Percentiles rank a stretch among this genome's conserved stretches.
These are phyloP conservation scores for Sphaerosporella brunnea DNA, from an alignment of 495 filamentous ascomycete genomes.

Conservation along the genomic window DNA sequence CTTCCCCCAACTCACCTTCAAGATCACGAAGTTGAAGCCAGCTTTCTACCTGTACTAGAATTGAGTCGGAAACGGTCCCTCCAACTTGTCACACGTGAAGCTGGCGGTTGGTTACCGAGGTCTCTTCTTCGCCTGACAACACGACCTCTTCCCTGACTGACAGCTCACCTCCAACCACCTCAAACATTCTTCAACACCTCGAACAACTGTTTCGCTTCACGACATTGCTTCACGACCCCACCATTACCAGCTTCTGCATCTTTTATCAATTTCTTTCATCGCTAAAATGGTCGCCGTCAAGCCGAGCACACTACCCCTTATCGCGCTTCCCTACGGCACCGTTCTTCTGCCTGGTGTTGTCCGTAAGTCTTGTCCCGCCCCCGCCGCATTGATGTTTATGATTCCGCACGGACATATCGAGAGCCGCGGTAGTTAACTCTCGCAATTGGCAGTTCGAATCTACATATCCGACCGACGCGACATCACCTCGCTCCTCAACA, in stretches of 20 bases:
- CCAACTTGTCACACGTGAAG: no score
- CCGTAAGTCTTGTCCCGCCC: slow-evolving; percentile 10
- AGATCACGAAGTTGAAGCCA: no score
- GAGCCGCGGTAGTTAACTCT: background rate
- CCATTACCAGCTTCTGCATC: background rate
- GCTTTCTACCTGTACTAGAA: no score
- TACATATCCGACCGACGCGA: slow-evolving; percentile 49
- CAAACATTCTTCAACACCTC: no score
- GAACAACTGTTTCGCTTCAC: no score
- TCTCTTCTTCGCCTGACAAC: no score
- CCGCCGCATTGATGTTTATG: background rate
- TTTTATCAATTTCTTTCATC: no score
- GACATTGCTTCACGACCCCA: background rate
- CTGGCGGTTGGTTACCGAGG: no score
- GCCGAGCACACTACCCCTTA: slow-evolving; percentile 35
- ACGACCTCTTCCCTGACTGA: no score
- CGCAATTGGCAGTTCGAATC: slow-evolving; percentile 32
- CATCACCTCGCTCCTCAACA: slow-evolving; percentile 46
- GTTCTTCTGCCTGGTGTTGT: slow-evolving; percentile 52
- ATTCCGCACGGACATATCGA: background rate
- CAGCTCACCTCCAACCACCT: no score
- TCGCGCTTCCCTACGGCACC: slow-evolving; percentile 46
- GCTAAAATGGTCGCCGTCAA: slow-evolving; percentile 6
- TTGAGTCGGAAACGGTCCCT: no score
- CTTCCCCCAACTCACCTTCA: no score